phyloP scores from a whole-genome alignment of 352 stramenopile species.

The Globisporangium abappressorium region DNA sequence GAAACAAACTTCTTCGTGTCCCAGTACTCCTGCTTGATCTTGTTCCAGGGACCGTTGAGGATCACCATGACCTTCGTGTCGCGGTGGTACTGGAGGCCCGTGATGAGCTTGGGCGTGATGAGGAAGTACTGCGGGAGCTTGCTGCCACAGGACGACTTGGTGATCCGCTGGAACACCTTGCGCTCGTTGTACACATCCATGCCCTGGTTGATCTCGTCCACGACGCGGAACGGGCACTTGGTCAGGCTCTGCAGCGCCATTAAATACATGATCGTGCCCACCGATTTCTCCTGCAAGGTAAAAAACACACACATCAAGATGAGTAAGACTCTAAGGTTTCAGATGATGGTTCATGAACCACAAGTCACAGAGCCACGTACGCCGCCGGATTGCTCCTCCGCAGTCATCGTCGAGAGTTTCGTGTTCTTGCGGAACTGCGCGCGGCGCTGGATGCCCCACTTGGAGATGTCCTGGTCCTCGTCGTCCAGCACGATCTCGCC shows the following conservation, averaged over 20 bases:
- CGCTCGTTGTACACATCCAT: slow-evolving; percentile 91
- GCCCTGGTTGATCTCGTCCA: slow-evolving; percentile 89
- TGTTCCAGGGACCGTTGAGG: slow-evolving; percentile 84
- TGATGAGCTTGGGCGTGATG: slow-evolving; percentile 89
- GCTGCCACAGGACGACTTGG: slow-evolving; percentile 81
- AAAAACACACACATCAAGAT: slow-evolving; percentile 3
- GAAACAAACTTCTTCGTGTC: slow-evolving; percentile 53
- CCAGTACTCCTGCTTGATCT: slow-evolving; percentile 74
- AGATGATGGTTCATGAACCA: background rate
- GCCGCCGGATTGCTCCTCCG: slow-evolving; percentile 83
- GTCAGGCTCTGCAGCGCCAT: slow-evolving; percentile 88
- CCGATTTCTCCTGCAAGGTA: slow-evolving; percentile 76
- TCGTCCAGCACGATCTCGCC: slow-evolving; percentile 81
- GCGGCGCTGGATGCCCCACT: slow-evolving; percentile 84
- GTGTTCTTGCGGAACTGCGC: slow-evolving; percentile 85
- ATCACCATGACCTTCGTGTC: slow-evolving; percentile 89
- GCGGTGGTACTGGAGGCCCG: slow-evolving; percentile 74
- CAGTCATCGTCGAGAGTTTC: slow-evolving; percentile 82
- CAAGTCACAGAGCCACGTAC: slow-evolving; percentile 32
- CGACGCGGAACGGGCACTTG: slow-evolving; percentile 84
- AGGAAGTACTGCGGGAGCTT: slow-evolving; percentile 88
- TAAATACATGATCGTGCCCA: slow-evolving; percentile 90
- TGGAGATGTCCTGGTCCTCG: slow-evolving; percentile 76
- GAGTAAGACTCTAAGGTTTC: background rate
- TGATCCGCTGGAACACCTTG: slow-evolving; percentile 88